These are phyloP conservation scores for Bullera alba DNA, from an alignment of 768 basidiomycete species.

Conservation along the genomic window DNA sequence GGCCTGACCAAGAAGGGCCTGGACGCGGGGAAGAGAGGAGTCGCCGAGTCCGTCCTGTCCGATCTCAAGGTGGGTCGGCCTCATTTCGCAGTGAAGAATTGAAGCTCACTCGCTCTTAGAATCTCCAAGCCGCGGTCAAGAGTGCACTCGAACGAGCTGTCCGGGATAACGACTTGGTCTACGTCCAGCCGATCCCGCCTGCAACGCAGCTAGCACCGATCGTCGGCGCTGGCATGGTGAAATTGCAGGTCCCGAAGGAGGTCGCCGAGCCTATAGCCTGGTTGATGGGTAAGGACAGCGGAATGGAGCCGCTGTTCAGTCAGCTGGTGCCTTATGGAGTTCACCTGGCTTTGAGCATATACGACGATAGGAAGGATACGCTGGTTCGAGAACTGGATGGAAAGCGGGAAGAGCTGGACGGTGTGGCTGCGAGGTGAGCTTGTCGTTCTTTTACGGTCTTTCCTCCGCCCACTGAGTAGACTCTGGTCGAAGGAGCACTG, in stretches of 20 bases:
- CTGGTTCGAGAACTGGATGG: conserved; percentile 61
- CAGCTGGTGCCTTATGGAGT: conserved; percentile 81
- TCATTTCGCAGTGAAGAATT: background rate
- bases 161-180: conserved; percentile 91
- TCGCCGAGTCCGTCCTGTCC: conserved; percentile 59
- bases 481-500: no score
- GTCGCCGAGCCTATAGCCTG: conserved; percentile 44
- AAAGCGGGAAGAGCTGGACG: conserved; percentile 59
- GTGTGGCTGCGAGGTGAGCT: conserved; percentile 57
- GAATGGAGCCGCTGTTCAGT: conserved; percentile 61
- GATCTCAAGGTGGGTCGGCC: conserved; percentile 63
- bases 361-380: conserved; percentile 69
- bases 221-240: conserved; percentile 60
- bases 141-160: conserved; percentile 64
- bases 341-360: conserved; percentile 80
- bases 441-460: background rate
- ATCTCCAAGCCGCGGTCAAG: conserved; percentile 64
- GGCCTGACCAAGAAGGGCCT: conserved; percentile 63
- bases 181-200: conserved; percentile 79
- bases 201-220: conserved; percentile 61
- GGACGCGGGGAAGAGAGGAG: conserved; percentile 59
- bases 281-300: conserved; percentile 46
- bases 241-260: conserved; percentile 52
- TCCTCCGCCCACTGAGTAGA: no score
- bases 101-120: conserved; percentile 51